Evolutionary conservation across 352 stramenopile species (phyloP).

Genomic region (Phytophthora pluvialis): DNA sequence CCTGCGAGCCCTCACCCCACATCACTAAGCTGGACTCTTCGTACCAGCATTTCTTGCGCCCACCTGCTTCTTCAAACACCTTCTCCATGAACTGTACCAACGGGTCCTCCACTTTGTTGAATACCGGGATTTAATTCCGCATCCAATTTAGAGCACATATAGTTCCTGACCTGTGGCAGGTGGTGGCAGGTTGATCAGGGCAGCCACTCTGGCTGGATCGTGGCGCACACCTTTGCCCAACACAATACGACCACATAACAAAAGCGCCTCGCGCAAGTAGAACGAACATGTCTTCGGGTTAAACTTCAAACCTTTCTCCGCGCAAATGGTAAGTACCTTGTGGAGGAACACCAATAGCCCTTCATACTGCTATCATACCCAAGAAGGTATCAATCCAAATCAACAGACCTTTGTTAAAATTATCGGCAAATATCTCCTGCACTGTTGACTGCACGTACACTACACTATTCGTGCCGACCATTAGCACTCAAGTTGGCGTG

Average conservation of each 20-base stretch:
- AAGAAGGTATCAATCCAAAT: neutral
- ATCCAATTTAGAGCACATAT: too few relatives aligned
- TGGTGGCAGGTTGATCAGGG: too few relatives aligned
- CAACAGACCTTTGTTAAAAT: neutral
- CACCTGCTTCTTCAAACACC: too few relatives aligned
- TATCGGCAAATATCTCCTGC: neutral
- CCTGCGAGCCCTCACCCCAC: too few relatives aligned
- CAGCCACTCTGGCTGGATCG: neutral
- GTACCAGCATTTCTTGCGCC: too few relatives aligned
- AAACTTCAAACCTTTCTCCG: slow-evolving; percentile 10
- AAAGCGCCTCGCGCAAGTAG: slow-evolving; percentile 12
- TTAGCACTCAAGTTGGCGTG: neutral
- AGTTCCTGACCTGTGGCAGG: neutral
- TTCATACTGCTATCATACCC: neutral
- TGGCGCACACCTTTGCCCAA: slow-evolving; percentile 16
- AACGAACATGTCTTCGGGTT: slow-evolving; percentile 16
- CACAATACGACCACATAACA: slow-evolving; percentile 13
- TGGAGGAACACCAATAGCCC: neutral
- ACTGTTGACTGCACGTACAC: neutral
- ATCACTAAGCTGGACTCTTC: too few relatives aligned
- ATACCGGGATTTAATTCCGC: too few relatives aligned
- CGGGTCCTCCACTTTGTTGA: too few relatives aligned
- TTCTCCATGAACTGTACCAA: too few relatives aligned
- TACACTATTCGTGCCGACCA: neutral
- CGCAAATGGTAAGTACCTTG: slow-evolving; percentile 12